phyloP scores from a whole-genome alignment of 441 rosid species.

The Adansonia grandidieri region DNA sequence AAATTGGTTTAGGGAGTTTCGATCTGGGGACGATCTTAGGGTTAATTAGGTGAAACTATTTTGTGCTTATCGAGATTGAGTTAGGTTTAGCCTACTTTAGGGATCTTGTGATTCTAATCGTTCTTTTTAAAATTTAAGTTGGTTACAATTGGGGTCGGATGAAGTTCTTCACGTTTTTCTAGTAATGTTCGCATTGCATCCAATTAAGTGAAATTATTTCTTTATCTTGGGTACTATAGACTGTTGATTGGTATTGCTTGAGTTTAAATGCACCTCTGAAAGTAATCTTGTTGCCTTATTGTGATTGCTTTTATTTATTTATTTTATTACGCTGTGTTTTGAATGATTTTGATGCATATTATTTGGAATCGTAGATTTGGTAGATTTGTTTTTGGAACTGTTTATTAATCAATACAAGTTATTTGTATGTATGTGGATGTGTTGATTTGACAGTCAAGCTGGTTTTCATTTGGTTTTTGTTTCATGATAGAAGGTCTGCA shows the following conservation, averaged over 20 bases:
- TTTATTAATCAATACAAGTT: neutral
- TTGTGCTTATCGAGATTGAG: slow-evolving; percentile 10
- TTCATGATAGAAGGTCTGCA: neutral
- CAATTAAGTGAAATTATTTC: slow-evolving; percentile 14
- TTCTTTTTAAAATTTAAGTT: neutral
- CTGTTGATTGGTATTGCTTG: neutral
- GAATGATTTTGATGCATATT: slow-evolving; percentile 6
- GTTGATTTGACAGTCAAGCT: neutral
- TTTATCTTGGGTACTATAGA: neutral
- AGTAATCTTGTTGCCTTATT: neutral
- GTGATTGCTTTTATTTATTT: neutral
- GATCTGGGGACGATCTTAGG: slow-evolving; percentile 32
- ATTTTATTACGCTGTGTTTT: neutral
- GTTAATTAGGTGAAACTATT: slow-evolving; percentile 21
- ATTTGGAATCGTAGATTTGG: slow-evolving; percentile 17
- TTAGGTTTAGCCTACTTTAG: slow-evolving; percentile 8
- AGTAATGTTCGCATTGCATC: slow-evolving; percentile 6
- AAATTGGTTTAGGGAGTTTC: slow-evolving; percentile 25
- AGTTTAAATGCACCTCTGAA: neutral
- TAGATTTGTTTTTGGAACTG: neutral
- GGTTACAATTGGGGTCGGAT: neutral
- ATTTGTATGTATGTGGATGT: neutral
- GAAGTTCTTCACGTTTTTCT: slow-evolving; percentile 9
- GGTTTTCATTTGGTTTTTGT: neutral
- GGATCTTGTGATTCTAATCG: slow-evolving; percentile 19